Evolutionary conservation across 106 monocot species (phyloP), one percentile per base, ranked within the genome.

Genomic region (Apostasia shenzhenica): DNA sequence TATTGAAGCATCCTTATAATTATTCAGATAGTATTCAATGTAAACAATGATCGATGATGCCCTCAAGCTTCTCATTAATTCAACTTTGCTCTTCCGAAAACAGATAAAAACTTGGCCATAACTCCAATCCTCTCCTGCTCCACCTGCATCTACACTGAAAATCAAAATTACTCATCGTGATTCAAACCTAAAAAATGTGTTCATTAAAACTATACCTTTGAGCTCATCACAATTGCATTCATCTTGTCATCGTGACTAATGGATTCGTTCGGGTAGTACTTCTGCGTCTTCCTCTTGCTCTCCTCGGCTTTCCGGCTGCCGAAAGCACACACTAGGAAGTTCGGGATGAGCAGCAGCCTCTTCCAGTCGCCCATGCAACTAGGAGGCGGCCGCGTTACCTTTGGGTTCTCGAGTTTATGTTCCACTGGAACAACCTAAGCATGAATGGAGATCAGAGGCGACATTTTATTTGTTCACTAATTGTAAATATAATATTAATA

Each of bases 181-280:
- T 8, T 3, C 11, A 52, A 52, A 52, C 6, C 52, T 52, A 52
- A 56, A 56, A 26, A 26, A 26, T 26, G 26, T 26, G 26, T 26
- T 26, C 26, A 26, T 26, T 26, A 0, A 8, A 8, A 45, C 2
- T 11, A 62, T 62, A 62, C 62, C 62, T n/a, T 62, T 13, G 62
- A 62, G 62, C 62, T 62, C 62, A 62, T 63, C 63, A 63, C 46
- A 63, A 63, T 63, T 4, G 45, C 62, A 46, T 65, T 65, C 65
- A 65, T 65, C n/a, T 65, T 65, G n/a, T 5, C 47, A 9, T 65
- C 48, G n/a, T 5, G 14, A 9, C 65, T 65, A 0, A 65, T 46
- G 1, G 65, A 65, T 46, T 4, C 26, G 48, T 2, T 37, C 65
- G 37, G n/a, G n/a, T n/a, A 7, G 26, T 48, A 26, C 37, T 65